These are phyloP conservation scores for Penicillium salamii DNA, from an alignment of 495 filamentous ascomycete species.

Conservation along the genomic window DNA sequence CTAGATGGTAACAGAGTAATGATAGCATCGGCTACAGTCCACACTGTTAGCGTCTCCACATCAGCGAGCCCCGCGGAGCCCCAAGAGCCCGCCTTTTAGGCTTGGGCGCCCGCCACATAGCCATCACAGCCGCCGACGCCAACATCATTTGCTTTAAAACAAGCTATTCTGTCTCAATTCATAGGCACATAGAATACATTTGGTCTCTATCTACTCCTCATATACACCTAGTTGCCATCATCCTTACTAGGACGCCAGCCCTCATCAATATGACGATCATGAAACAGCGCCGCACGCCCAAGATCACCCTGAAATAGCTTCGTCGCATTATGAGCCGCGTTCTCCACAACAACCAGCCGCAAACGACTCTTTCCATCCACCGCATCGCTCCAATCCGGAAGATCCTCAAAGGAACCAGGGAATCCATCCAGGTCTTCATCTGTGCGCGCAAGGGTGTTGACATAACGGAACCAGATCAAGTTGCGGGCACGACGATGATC, in stretches of 20 bases:
- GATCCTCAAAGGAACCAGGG: slow-evolving; percentile 10
- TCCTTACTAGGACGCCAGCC: slow-evolving; percentile 13
- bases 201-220: background rate
- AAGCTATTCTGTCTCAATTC: no score
- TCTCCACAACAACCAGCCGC: slow-evolving; percentile 14
- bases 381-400: slow-evolving; percentile 15
- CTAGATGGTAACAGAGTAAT: no score
- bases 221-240: slow-evolving; percentile 5
- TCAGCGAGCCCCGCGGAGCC: no score
- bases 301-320: slow-evolving; percentile 10
- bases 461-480: slow-evolving; percentile 17
- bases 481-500: slow-evolving; percentile 12
- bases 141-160: no score
- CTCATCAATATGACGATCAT: slow-evolving; percentile 4
- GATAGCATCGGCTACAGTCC: no score
- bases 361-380: slow-evolving; percentile 14
- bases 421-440: slow-evolving; percentile 14
- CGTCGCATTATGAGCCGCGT: slow-evolving; percentile 13
- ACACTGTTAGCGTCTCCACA: no score
- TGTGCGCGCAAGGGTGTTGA: slow-evolving; percentile 16
- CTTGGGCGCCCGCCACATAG: no score
- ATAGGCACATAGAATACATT: no score
- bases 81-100: no score
- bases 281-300: slow-evolving; percentile 12
- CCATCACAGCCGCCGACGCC: no score